Evolutionary conservation across 257 asterid genomes (phyloP).

Genomic region (Solanum neorickii): DNA sequence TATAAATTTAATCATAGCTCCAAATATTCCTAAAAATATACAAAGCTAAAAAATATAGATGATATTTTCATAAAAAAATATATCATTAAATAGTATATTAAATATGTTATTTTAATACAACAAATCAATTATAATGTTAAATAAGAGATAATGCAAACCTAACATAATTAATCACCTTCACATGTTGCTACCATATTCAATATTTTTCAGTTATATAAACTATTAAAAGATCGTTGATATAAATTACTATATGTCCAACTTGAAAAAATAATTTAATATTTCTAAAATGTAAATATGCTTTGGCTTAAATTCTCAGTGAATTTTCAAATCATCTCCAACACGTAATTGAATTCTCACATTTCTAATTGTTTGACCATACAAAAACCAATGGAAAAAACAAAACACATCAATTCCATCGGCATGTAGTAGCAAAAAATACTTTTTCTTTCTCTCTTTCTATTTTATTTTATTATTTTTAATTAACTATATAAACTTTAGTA

Average conservation of each 20-base stretch:
- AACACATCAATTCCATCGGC: background rate
- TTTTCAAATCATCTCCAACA: background rate
- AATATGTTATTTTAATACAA: no score
- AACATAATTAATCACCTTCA: background rate
- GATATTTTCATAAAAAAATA: no score
- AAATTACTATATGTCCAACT: background rate
- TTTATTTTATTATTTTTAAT: no score
- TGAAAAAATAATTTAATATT: no score
- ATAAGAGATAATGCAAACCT: rapidly evolving
- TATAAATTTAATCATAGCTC: no score
- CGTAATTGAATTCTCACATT: background rate
- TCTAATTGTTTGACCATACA: background rate
- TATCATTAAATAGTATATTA: no score
- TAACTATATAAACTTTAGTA: background rate
- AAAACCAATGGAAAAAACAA: background rate
- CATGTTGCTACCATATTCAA: background rate
- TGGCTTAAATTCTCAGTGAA: background rate
- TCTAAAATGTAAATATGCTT: no score
- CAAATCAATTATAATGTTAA: background rate
- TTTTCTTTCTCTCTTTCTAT: no score
- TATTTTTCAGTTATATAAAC: no score
- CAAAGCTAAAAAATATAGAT: background rate
- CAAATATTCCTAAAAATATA: no score
- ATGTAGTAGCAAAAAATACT: background rate
- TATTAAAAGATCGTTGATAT: background rate